Evolutionary conservation across 768 basidiomycete genomes (phyloP).

Genomic region (Agrocybe praecox): DNA sequence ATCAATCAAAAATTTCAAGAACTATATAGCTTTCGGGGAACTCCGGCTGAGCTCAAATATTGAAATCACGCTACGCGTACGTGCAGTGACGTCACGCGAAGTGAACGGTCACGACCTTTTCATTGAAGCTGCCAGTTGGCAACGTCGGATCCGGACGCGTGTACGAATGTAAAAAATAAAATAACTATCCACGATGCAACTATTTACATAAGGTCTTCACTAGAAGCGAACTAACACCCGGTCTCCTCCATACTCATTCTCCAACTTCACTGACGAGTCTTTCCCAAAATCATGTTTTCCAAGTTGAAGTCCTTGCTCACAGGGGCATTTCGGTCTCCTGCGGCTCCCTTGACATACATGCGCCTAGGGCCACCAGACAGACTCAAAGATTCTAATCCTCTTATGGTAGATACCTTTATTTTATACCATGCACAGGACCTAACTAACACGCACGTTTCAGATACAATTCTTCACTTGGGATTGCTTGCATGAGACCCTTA

Average conservation of each 20-base stretch:
- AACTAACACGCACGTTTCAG: slow-evolving; percentile 33
- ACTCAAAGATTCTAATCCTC: slow-evolving; percentile 47
- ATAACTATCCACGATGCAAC: neutral
- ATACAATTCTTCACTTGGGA: slow-evolving; percentile 91
- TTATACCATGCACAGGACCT: neutral
- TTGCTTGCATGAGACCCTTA: slow-evolving; percentile 50
- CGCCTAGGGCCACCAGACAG: slow-evolving; percentile 53
- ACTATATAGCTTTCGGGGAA: slow-evolving; percentile 6
- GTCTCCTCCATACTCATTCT: neutral
- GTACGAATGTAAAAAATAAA: neutral
- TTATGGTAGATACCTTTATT: slow-evolving; percentile 58
- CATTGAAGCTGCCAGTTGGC: too few species aligned
- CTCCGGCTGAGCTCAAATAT: neutral
- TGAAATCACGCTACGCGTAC: neutral
- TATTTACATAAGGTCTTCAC: neutral
- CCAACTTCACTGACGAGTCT: too few species aligned
- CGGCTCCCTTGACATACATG: slow-evolving; percentile 56
- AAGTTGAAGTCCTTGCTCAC: slow-evolving; percentile 31
- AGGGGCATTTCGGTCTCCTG: slow-evolving; percentile 13
- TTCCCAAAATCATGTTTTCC: slow-evolving; percentile 25
- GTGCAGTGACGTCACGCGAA: neutral
- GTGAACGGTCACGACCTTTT: neutral
- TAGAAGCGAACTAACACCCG: neutral
- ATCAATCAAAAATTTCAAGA: slow-evolving; percentile 9
- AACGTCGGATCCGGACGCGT: neutral